phyloP scores from a whole-genome alignment of 768 basidiomycete genomes.

The Podaxis carcinomalis region DNA sequence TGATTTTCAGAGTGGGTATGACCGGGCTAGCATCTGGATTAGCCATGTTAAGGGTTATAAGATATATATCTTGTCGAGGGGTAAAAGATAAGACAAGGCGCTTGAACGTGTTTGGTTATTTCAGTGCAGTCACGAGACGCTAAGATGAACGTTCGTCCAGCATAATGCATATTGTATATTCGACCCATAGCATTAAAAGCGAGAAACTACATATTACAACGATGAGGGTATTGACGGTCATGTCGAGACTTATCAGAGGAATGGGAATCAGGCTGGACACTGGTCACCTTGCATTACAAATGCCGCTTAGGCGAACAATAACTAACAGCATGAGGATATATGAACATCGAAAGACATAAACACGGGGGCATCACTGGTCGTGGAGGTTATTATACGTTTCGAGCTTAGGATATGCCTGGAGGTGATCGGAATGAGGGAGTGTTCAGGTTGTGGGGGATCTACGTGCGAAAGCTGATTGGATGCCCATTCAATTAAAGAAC shows the following conservation, averaged over 20 bases:
- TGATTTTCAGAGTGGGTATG: slow-evolving; percentile 27
- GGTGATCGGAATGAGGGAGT: neutral
- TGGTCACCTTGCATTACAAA: slow-evolving; percentile 2
- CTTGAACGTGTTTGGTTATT: slow-evolving; percentile 6
- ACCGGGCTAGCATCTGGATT: slow-evolving; percentile 19
- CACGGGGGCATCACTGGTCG: slow-evolving; percentile 3
- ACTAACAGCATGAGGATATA: slow-evolving; percentile 7
- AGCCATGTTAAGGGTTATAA: slow-evolving; percentile 17
- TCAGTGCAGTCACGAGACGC: neutral
- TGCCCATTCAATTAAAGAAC: neutral
- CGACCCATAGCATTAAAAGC: slow-evolving; percentile 6
- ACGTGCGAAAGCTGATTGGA: slow-evolving; percentile 7
- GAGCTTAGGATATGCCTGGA: slow-evolving; percentile 1
- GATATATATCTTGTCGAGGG: slow-evolving; percentile 5
- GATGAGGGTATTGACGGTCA: slow-evolving; percentile 13
- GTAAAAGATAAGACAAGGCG: slow-evolving; percentile 14
- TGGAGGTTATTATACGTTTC: slow-evolving; percentile 2
- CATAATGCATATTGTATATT: slow-evolving; percentile 1
- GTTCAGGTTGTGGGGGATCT: slow-evolving; percentile 3
- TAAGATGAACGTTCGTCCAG: neutral
- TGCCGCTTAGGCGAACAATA: slow-evolving; percentile 1
- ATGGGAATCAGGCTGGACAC: slow-evolving; percentile 17
- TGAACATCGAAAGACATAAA: slow-evolving; percentile 7
- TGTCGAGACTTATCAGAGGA: slow-evolving; percentile 13
- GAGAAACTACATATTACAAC: slow-evolving; percentile 22